Conservation (phyloP, 805 yeast species). For the Dipodascus albidus region DNA sequence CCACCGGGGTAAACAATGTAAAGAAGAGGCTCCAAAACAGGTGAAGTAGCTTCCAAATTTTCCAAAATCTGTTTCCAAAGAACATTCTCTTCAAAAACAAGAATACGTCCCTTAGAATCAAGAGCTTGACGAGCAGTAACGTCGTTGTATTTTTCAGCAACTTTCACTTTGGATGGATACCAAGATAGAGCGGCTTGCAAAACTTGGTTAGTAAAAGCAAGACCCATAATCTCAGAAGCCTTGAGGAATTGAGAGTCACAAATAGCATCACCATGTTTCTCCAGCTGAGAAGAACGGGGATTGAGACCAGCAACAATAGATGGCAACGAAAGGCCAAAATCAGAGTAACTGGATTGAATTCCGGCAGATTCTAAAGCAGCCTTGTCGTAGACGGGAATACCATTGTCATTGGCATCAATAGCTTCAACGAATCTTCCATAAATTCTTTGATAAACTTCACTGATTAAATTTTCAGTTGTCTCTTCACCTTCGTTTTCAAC, state of each 20-base stretch:
- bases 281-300: conserved; percentile 62
- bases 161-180: conserved; percentile 81
- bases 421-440: conserved; percentile 84
- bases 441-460: conserved; percentile 59
- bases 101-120: conserved; percentile 60
- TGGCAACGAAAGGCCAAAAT: conserved; percentile 65
- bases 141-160: conserved; percentile 52
- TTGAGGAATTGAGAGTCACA: conserved; percentile 54
- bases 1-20: conserved; percentile 77
- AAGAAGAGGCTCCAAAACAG: conserved; percentile 37
- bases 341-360: conserved; percentile 53
- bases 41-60: conserved; percentile 46
- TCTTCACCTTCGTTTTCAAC: background rate
- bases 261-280: conserved; percentile 42
- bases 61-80: conserved; percentile 96
- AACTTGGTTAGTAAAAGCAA: conserved; percentile 56
- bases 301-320: conserved; percentile 67
- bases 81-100: conserved; percentile 64
- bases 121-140: conserved; percentile 36
- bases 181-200: conserved; percentile 70
- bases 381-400: conserved; percentile 59
- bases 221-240: conserved; percentile 79
- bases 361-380: conserved; percentile 17
- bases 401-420: conserved; percentile 93
- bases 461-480: conserved; percentile 32